Evolutionary conservation across 1,139 yeast genomes (phyloP).

Genomic region (Scheffersomyces titani): DNA sequence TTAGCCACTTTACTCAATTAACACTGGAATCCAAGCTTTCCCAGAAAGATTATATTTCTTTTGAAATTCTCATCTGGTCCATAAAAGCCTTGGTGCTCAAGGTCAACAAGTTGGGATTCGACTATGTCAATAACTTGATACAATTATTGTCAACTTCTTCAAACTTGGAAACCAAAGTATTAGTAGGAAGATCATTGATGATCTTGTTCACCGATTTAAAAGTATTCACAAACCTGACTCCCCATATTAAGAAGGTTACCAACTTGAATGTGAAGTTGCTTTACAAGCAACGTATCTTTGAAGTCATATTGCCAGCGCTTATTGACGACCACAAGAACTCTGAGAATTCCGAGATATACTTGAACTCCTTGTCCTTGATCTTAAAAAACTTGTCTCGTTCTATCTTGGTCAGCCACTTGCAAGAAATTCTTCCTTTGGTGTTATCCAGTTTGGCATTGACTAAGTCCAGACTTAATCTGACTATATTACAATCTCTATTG

Average conservation of each 20-base stretch:
- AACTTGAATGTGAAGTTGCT: constrained; percentile 63
- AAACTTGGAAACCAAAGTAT: constrained; percentile 5
- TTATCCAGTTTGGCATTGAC: constrained; percentile 61
- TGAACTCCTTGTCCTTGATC: constrained; percentile 67
- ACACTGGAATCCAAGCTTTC: neutral
- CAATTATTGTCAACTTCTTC: constrained; percentile 8
- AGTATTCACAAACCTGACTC: constrained; percentile 47
- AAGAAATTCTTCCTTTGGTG: constrained; percentile 67
- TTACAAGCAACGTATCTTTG: constrained; percentile 79
- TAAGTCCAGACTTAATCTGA: constrained; percentile 20
- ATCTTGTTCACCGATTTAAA: constrained; percentile 67
- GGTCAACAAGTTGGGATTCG: constrained; percentile 50
- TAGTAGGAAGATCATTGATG: constrained; percentile 57
- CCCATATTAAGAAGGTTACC: constrained; percentile 33
- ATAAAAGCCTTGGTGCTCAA: constrained; percentile 68
- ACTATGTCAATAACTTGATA: constrained; percentile 34
- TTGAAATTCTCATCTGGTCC: constrained; percentile 69
- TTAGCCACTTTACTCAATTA: neutral
- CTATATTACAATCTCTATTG: constrained; percentile 63
- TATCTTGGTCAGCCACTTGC: constrained; percentile 62
- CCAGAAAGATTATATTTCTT: constrained; percentile 3
- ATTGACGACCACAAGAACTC: constrained; percentile 33
- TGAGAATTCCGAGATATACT: constrained; percentile 38
- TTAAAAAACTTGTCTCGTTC: constrained; percentile 64
- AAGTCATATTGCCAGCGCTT: constrained; percentile 51